These are phyloP conservation scores for Mycena belliarum DNA, from an alignment of 768 basidiomycete genomes.

Conservation along the genomic window DNA sequence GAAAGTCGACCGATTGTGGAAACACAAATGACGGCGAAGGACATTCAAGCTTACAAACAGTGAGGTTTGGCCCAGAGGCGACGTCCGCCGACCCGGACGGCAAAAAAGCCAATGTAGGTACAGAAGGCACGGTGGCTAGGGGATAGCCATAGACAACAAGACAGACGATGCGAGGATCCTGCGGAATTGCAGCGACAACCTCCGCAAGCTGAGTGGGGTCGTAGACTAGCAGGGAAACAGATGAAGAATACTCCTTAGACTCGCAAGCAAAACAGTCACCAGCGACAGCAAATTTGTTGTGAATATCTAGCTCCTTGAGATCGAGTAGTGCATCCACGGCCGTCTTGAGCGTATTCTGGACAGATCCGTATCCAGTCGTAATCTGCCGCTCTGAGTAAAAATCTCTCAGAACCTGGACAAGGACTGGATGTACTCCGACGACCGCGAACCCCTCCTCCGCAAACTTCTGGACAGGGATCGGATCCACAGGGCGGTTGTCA, in stretches of 20 bases:
- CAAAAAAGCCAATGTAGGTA: slow-evolving; percentile 42
- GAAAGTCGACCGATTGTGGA: slow-evolving; percentile 41
- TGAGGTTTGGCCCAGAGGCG: slow-evolving; percentile 25
- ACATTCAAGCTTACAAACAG: slow-evolving; percentile 31
- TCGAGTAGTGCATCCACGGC: slow-evolving; percentile 37
- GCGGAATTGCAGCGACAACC: slow-evolving; percentile 29
- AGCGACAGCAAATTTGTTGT: slow-evolving; percentile 46
- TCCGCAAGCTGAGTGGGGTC: slow-evolving; percentile 30
- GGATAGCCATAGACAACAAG: slow-evolving; percentile 39
- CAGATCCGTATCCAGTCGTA: slow-evolving; percentile 17
- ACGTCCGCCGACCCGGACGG: slow-evolving; percentile 28
- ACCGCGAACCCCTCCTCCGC: slow-evolving; percentile 57
- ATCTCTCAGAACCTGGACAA: background rate
- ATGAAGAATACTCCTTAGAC: background rate
- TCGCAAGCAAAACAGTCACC: too few relatives aligned
- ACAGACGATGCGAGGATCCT: slow-evolving; percentile 36
- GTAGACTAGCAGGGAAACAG: slow-evolving; percentile 30
- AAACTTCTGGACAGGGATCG: slow-evolving; percentile 53
- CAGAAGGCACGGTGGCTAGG: slow-evolving; percentile 19
- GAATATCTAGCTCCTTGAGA: slow-evolving; percentile 39
- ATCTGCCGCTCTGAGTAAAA: slow-evolving; percentile 6
- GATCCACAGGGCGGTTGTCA: slow-evolving; percentile 40
- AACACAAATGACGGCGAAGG: slow-evolving; percentile 44
- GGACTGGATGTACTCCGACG: slow-evolving; percentile 30
- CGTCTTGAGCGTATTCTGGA: slow-evolving; percentile 31